Percentiles rank a stretch among this genome's conserved stretches.
These are phyloP conservation scores for Tylopilus sp. DNA, from an alignment of 768 basidiomycete species.

Conservation along the genomic window DNA sequence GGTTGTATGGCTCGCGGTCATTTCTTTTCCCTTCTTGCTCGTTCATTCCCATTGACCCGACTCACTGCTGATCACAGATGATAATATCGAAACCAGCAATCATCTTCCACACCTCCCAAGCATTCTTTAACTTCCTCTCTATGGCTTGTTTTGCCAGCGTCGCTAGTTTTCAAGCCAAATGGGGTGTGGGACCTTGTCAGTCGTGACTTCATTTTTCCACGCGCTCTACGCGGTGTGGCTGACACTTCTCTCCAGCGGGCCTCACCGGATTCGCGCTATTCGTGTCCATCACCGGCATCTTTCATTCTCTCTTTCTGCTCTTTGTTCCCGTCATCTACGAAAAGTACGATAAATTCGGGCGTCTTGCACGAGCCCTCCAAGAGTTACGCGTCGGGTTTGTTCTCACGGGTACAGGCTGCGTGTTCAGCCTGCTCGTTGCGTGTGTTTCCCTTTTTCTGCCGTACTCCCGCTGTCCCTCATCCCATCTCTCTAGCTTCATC, in stretches of 20 bases:
- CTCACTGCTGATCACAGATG: conserved; percentile 50
- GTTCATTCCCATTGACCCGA: conserved; percentile 16
- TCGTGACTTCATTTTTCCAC: conserved; percentile 14
- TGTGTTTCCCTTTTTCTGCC: conserved; percentile 39
- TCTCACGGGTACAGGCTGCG: conserved; percentile 66
- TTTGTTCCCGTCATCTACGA: conserved; percentile 77
- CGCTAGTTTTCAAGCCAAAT: conserved; percentile 84
- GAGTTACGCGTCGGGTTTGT: conserved; percentile 85
- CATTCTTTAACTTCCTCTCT: conserved; percentile 90
- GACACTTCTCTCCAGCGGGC: conserved; percentile 54
- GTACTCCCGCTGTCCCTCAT: conserved; percentile 14
- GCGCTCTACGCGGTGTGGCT: conserved; percentile 8
- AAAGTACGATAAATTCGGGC: conserved; percentile 78
- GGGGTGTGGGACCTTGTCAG: conserved; percentile 83
- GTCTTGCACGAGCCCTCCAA: conserved; percentile 75
- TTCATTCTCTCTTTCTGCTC: conserved; percentile 71
- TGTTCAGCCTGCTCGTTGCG: conserved; percentile 72
- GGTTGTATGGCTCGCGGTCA: conserved; percentile 70
- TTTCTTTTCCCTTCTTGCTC: conserved; percentile 12
- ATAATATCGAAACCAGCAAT: conserved; percentile 83
- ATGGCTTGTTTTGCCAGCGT: conserved; percentile 91
- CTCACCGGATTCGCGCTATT: conserved; percentile 85
- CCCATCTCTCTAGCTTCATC: conserved; percentile 51
- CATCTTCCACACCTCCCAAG: conserved; percentile 70
- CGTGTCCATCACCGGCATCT: conserved; percentile 66